Percentiles rank a stretch among this genome's conserved stretches.
Evolutionary conservation across 805 yeast genomes (phyloP).

Genomic region (Saccharomycopsis olivae): DNA sequence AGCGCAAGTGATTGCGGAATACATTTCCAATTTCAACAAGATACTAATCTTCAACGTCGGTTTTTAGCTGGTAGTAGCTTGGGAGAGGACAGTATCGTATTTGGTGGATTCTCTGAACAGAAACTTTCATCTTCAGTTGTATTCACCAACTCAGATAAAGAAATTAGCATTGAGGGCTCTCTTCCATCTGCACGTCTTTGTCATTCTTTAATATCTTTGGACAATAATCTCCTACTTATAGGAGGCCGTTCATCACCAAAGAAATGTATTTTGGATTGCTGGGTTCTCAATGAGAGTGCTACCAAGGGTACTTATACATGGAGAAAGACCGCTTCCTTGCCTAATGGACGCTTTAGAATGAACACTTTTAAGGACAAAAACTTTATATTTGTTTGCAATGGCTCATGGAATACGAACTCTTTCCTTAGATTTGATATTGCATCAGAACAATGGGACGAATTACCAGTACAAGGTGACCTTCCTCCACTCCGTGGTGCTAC

Average conservation of each 20-base stretch:
- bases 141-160: not conserved
- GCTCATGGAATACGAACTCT: not conserved
- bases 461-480: too few relatives aligned
- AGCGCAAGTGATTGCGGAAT: not conserved
- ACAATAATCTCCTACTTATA: conserved; percentile 28
- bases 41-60: not conserved
- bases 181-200: conserved; percentile 39
- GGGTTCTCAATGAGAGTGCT: conserved; percentile 25
- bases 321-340: conserved; percentile 30
- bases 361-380: not conserved
- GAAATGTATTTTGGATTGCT: conserved; percentile 31
- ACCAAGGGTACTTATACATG: conserved; percentile 27
- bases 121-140: conserved; percentile 21
- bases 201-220: conserved; percentile 37
- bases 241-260: conserved; percentile 68
- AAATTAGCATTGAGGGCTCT: not conserved
- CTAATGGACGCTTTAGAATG: conserved; percentile 22
- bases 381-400: conserved; percentile 1
- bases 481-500: too few relatives aligned
- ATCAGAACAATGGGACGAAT: conserved; percentile 6
- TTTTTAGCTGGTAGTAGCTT: too few relatives aligned
- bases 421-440: conserved; percentile 3
- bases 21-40: conserved; percentile 2
- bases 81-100: too few relatives aligned
- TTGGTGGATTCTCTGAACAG: conserved; percentile 35